These are phyloP conservation scores for Apiospora phragmitis DNA, from an alignment of 2,329 filamentous ascomycete species.

Conservation along the genomic window DNA sequence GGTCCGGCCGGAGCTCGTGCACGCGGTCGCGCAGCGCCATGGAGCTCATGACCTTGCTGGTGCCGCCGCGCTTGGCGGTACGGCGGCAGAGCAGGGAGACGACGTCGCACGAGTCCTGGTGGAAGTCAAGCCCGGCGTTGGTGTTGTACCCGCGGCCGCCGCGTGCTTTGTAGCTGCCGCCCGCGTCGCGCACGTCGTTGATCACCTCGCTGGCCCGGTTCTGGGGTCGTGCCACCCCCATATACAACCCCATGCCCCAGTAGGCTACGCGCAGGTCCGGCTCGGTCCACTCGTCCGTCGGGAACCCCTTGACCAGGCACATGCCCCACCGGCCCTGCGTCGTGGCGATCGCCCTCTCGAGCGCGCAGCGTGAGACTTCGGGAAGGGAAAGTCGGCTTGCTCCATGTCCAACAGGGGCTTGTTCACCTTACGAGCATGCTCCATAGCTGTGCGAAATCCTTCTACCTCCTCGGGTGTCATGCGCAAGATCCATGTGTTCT, in stretches of 20 bases:
- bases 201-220: conserved; percentile 19
- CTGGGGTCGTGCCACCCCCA: conserved; percentile 16
- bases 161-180: conserved; percentile 16
- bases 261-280: conserved; percentile 17
- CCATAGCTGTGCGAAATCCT: conserved; percentile 12
- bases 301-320: conserved; percentile 19
- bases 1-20: conserved; percentile 13
- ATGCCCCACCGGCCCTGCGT: conserved; percentile 17
- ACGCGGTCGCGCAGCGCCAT: conserved; percentile 18
- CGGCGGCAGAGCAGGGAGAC: conserved; percentile 16
- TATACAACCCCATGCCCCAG: conserved; percentile 19
- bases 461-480: conserved; percentile 12
- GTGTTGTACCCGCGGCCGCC: conserved; percentile 18
- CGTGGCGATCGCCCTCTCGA: conserved; percentile 14
- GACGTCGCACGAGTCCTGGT: conserved; percentile 18
- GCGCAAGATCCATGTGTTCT: conserved; percentile 15
- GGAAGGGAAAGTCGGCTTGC: conserved; percentile 17
- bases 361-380: conserved; percentile 10
- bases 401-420: conserved; percentile 18
- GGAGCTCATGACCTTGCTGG: conserved; percentile 16
- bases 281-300: conserved; percentile 18
- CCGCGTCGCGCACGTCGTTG: conserved; percentile 17
- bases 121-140: conserved; percentile 18
- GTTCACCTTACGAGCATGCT: conserved; percentile 9
- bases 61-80: conserved; percentile 16